phyloP scores from a whole-genome alignment of 2,329 filamentous ascomycete species.

The Arthrobotrys sinensis region DNA sequence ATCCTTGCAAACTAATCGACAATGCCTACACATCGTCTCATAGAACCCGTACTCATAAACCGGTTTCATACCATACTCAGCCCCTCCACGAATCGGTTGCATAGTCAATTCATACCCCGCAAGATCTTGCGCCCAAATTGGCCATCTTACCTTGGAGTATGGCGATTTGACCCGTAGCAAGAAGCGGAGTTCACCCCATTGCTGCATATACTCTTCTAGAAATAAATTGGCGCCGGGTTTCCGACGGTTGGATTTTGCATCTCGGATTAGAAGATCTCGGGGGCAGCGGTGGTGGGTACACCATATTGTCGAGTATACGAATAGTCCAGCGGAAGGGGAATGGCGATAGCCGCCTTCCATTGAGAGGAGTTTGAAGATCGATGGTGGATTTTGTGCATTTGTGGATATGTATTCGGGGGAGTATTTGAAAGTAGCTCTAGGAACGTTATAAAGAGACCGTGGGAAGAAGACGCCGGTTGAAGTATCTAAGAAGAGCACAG shows the following conservation, averaged over 20 bases:
- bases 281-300: slow-evolving; percentile 46
- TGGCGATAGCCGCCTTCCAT: neutral
- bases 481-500: slow-evolving; percentile 40
- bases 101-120: slow-evolving; percentile 21
- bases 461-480: slow-evolving; percentile 37
- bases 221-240: slow-evolving; percentile 27
- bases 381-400: neutral
- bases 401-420: slow-evolving; percentile 21
- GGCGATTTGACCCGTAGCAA: slow-evolving; percentile 14
- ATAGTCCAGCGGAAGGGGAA: neutral
- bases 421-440: slow-evolving; percentile 33
- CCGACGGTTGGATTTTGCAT: neutral
- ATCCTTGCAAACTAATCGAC: slow-evolving; percentile 11
- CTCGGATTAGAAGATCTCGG: slow-evolving; percentile 2
- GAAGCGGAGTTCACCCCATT: slow-evolving; percentile 25
- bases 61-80: slow-evolving; percentile 17
- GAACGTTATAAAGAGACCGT: slow-evolving; percentile 5
- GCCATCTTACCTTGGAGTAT: neutral
- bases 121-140: slow-evolving; percentile 8
- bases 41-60: slow-evolving; percentile 46
- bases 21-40: slow-evolving; percentile 37
- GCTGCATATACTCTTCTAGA: slow-evolving; percentile 36
- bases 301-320: slow-evolving; percentile 48
- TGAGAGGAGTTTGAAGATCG: slow-evolving; percentile 22
- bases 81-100: slow-evolving; percentile 34